These are phyloP conservation scores for Imleria badia DNA, from an alignment of 768 basidiomycete species.

Conservation along the genomic window DNA sequence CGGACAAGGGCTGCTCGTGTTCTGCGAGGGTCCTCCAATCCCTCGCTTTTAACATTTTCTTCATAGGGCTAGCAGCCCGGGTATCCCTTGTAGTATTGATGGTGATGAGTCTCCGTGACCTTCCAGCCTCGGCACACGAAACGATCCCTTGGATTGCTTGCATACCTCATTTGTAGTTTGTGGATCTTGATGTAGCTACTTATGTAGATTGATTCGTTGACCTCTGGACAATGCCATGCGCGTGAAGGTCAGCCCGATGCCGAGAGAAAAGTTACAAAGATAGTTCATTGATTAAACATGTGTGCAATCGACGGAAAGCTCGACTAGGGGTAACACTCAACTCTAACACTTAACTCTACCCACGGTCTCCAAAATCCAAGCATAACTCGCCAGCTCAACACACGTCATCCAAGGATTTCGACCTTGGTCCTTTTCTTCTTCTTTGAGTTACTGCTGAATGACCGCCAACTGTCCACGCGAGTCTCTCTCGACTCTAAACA, in stretches of 20 bases:
- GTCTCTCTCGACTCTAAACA: slow-evolving; percentile 67
- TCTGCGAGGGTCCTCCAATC: neutral
- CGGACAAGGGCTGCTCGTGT: neutral
- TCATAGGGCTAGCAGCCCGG: neutral
- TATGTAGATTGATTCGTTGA: no score
- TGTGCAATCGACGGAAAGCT: slow-evolving; percentile 1
- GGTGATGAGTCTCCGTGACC: neutral
- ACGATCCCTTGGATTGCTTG: no score
- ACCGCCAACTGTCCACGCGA: slow-evolving; percentile 83
- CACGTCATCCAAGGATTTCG: slow-evolving; percentile 61
- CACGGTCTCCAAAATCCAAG: neutral
- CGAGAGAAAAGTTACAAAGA: no score
- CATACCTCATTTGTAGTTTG: no score
- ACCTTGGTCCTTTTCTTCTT: slow-evolving; percentile 84
- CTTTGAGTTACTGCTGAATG: slow-evolving; percentile 61
- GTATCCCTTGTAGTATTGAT: neutral
- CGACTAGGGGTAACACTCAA: slow-evolving; percentile 14
- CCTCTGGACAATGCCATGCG: no score
- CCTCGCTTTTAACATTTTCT: neutral
- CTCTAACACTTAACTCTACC: no score
- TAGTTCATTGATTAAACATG: slow-evolving; percentile 8
- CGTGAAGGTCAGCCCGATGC: no score
- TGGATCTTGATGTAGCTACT: no score
- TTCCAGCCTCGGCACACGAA: no score
- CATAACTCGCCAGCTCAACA: neutral